These are phyloP conservation scores for Coemansia sp. DNA, from an alignment of 192 early-diverging fungal species.

Conservation along the genomic window DNA sequence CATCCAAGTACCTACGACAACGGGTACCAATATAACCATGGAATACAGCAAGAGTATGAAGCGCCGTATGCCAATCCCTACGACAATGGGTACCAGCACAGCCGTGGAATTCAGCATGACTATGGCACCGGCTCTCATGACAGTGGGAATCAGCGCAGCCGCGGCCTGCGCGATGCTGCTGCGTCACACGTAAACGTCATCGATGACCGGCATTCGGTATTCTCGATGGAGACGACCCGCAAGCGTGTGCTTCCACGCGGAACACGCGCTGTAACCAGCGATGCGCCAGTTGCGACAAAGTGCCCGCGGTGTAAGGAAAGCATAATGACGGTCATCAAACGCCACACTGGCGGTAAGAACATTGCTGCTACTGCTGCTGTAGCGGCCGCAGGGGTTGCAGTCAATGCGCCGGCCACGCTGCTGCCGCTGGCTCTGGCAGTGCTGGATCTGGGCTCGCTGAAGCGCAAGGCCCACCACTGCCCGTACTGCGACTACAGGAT, in stretches of 20 bases:
- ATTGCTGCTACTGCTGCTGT: conserved; percentile 40
- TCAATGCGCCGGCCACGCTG: conserved; percentile 37
- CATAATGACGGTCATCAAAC: conserved; percentile 38
- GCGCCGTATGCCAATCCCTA: not conserved
- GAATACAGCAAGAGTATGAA: not conserved
- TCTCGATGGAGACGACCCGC: conserved; percentile 19
- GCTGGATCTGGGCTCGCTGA: conserved; percentile 39
- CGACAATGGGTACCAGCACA: not conserved
- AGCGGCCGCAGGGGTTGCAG: conserved; percentile 34
- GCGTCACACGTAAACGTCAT: conserved; percentile 22
- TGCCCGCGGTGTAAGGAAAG: conserved; percentile 35
- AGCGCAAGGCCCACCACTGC: conserved; percentile 49
- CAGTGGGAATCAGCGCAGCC: conserved; percentile 6
- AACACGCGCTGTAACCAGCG: conserved; percentile 27
- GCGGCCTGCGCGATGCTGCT: not conserved
- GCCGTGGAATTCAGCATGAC: not conserved
- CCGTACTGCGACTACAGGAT: conserved; percentile 48
- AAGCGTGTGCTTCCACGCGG: conserved; percentile 30
- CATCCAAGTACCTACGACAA: not conserved
- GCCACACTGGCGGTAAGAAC: conserved; percentile 46
- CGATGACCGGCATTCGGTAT: conserved; percentile 37
- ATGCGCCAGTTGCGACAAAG: conserved; percentile 23
- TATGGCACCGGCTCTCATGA: not conserved
- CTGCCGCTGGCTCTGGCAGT: conserved; percentile 47
- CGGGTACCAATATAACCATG: not conserved